A percentile compares a stretch with the other conserved stretches of the same genome.
These are phyloP conservation scores for Arachnomyces sp. DNA, from an alignment of 2,329 filamentous ascomycete genomes.

Conservation along the genomic window DNA sequence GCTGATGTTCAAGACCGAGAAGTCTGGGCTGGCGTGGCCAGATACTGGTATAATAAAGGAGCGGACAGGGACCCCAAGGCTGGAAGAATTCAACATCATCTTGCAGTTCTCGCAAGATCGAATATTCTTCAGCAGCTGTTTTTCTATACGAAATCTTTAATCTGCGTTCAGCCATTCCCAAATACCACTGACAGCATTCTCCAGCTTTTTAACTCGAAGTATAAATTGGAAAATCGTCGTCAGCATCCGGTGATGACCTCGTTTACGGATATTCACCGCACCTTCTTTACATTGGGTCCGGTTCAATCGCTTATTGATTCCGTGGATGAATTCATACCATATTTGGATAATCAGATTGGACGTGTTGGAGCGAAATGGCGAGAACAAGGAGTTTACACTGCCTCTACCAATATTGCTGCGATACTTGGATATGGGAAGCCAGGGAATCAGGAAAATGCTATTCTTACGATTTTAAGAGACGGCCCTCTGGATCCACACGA, in stretches of 20 bases:
- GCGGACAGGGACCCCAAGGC: conserved; percentile 67
- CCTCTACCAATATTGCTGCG: conserved; percentile 47
- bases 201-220: conserved; percentile 41
- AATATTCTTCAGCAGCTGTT: conserved; percentile 52
- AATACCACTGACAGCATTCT: conserved; percentile 51
- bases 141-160: conserved; percentile 52
- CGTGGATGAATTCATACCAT: conserved; percentile 34
- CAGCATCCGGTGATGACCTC: conserved; percentile 35
- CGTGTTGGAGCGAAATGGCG: conserved; percentile 42
- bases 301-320: conserved; percentile 33
- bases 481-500: conserved; percentile 10
- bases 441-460: conserved; percentile 32
- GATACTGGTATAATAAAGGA: conserved; percentile 78
- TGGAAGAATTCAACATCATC: conserved; percentile 78
- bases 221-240: conserved; percentile 19
- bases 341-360: conserved; percentile 43
- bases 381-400: conserved; percentile 48
- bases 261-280: conserved; percentile 49
- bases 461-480: conserved; percentile 23
- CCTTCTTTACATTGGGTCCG: conserved; percentile 35
- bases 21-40: conserved; percentile 70
- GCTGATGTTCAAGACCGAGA: conserved; percentile 67
- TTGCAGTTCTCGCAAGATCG: conserved; percentile 60
- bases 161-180: conserved; percentile 47
- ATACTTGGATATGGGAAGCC: conserved; percentile 48